Base-by-base conservation (phyloP, 805 yeast genomes). In the Yamadazyma endophytica region DNA sequence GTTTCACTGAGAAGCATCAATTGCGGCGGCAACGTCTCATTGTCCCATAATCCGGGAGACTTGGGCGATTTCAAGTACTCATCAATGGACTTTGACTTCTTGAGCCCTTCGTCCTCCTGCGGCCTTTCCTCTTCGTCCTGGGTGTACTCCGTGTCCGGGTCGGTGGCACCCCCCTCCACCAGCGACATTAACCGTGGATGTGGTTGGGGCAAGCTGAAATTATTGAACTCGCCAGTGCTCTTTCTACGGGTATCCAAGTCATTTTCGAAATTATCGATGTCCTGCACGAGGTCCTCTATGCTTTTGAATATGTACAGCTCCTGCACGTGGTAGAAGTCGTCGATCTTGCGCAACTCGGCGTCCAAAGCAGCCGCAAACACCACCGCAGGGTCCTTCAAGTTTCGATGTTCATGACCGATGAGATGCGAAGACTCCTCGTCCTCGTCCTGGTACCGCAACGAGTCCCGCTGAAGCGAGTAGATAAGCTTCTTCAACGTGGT, bases 401-500 rank as follows among this genome's bases (percentile, higher is more conserved):
- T 49, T 3, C 31, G 35, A 16, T 56, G 49, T 33, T 59, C 61
- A 36, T 58, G 59, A 40, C 57, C 43, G 7, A 56, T 44, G 33
- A 47, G 54, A 28, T 39, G 57, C 20, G 47, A 57, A 38, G 57
- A 45, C 37, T 56, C 61, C 29, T 50, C 56, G 33, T 55, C 47
- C 35, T 49, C 50, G 40, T 46, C 23, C 45, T 40, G 32, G 13
- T 43, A 40, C 24, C 58, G 41, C 32, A 62, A 46, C 15, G 53
- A 51, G 24, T 83, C 87, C 48, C 89, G 70, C 51, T 92, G 97
- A 28, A 90, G 67, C 12, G 79, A 68, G 56, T 89, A 90, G 17
- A 89, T 83, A 24, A 84, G 70, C 61, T 85, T 86, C 56, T 92
- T 90, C 37, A 92, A 66, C 22, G 84, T 79, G 1, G 95, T 83